Evolutionary conservation across 495 filamentous ascomycete species (phyloP).

Genomic region (Aspergillus conjunctus): DNA sequence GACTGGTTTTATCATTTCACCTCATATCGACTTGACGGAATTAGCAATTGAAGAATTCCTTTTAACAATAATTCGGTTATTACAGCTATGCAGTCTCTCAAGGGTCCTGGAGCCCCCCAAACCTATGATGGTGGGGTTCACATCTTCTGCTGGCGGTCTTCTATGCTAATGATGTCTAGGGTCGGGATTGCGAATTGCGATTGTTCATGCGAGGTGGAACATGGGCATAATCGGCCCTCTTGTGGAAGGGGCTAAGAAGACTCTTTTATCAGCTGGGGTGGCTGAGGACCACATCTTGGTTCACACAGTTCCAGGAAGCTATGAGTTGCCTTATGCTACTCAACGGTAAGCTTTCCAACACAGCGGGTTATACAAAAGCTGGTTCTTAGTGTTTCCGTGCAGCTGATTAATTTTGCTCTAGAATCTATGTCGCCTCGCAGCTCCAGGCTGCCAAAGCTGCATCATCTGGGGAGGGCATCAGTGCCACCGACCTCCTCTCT

Average conservation of each 20-base stretch:
- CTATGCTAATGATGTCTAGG: conserved; percentile 48
- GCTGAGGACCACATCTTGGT: conserved; percentile 82
- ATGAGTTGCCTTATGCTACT: conserved; percentile 87
- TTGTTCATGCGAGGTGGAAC: conserved; percentile 97
- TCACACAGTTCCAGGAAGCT: conserved; percentile 89
- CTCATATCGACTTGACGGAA: neutral
- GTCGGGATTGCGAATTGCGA: conserved; percentile 82
- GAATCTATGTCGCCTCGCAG: conserved; percentile 84
- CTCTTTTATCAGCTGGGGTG: conserved; percentile 71
- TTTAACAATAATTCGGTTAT: neutral
- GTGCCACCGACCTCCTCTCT: conserved; percentile 77
- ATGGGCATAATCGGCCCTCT: conserved; percentile 74
- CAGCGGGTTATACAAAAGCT: neutral
- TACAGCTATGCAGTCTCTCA: conserved; percentile 47
- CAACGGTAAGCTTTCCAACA: conserved; percentile 60
- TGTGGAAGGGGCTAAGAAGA: conserved; percentile 68
- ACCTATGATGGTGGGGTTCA: conserved; percentile 49
- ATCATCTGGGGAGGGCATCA: conserved; percentile 55
- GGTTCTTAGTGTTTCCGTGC: too few relatives aligned
- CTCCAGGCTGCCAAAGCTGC: conserved; percentile 68
- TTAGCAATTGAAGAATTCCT: neutral
- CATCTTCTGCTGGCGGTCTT: neutral
- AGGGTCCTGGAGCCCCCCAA: conserved; percentile 61
- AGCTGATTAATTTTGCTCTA: conserved; percentile 32
- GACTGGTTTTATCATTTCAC: neutral